Base-by-base conservation (phyloP, 2,329 filamentous ascomycete genomes). In the Fusarium pseudocircinatum region DNA sequence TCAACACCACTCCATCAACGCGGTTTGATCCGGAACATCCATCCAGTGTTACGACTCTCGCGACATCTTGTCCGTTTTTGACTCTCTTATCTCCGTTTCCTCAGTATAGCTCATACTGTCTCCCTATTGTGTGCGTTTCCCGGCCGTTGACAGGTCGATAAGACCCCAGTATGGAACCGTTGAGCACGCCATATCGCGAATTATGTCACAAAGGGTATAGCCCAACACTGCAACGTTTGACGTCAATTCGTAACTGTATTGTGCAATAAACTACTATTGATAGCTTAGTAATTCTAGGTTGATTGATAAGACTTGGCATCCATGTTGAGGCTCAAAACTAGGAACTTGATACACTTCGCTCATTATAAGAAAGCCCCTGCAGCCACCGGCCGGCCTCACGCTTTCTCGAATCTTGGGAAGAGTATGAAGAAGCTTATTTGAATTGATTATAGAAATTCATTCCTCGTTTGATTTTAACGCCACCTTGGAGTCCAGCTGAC, bases 151-250 rank as follows among this genome's bases (percentile, higher is more conserved):
- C 42, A 72, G 75, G 63, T 32, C 14, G 44, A 64, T 34, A 37
- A 24, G 50, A 16, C 9, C 18, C 49, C 24, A 10, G 56, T 67
- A 63, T 68, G 63, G 64, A 65, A 52, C 59, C 39, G 18, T 16
- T n/a, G 43, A 77, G 70, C 75, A 77, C 75, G 75, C 30, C 74
- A 77, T 77, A 58, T 56, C 30, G 12, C 52, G 50, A 54, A 67
- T 57, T 68, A 76, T 76, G 72, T 75, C 69, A 75, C 62, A 69
- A 76, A 53, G 57, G 61, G 37, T 37, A 62, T 59, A 43, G 52
- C 54, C 52, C 53, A 72, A 30, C 59, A 32, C 43, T 40, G 49
- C 16, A 28, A 58, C 43, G 18, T 43, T 28, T 72, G 64, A 73
- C 68, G 67, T 60, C 68, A 47, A 47, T 47, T 9, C 3, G 1